Evolutionary conservation across 306 rosid species (phyloP), one percentile per base, ranked within the genome.

Genomic region (Trifolium dubium): DNA sequence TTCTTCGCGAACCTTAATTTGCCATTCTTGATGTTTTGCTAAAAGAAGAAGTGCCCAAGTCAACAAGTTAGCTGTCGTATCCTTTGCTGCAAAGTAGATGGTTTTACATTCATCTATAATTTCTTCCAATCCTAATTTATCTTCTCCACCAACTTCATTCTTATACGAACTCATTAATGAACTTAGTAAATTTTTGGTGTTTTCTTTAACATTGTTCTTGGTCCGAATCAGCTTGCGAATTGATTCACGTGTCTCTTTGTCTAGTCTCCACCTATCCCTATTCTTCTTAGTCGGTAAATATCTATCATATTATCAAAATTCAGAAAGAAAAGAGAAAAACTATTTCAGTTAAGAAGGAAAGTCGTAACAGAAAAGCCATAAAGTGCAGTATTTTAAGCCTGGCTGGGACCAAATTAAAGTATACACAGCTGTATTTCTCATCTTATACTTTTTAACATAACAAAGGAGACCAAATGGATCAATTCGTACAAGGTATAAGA

Each of bases 61-160:
- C 79, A 90, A 55, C 53, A 88, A 75, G 64, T 83, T 81, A 60
- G 89, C 90, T 4, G 89, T 86, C 28, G 96, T 85, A 40, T 86
- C 94, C 80, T 87, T 90, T 72, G 92, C 98, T 18, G 86, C 80
- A 62, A 92, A 83, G 83, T 87, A 88, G 80, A 90, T 84, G 46
- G 91, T 85, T 85, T 88, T 90, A 72, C 98, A 90, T 69, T 90
- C 94, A 64, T 86, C 81, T 4, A 90, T 85, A 41, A 92, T 80
- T 32, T 90, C 91, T 40, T 87, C 88, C 66, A 83, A 44, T 18
- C 81, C 69, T 49, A 90, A 71, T 37, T 67, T 83, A 35, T 85
- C 89, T 74, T 90, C 92, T 72, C 81, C 89, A 13, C 89, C 96
- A 23, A 49, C 74, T 47, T 86, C 90, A 71, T 85, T 92, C 74